phyloP scores from a whole-genome alignment of 352 stramenopile genomes.

The Aphanomyces astaci region DNA sequence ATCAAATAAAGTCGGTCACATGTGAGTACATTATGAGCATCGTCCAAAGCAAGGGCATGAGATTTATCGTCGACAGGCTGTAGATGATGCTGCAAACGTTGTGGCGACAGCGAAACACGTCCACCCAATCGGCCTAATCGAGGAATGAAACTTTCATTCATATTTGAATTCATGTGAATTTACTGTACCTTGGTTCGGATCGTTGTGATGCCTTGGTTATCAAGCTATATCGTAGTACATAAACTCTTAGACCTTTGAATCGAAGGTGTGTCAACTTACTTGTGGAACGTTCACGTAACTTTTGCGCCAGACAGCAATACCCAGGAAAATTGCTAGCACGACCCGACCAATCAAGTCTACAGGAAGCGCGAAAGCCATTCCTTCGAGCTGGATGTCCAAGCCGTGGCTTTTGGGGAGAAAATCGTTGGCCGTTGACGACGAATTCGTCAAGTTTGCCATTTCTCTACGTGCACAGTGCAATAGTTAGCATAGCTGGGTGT shows the following conservation, averaged over 20 bases:
- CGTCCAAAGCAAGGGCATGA: neutral
- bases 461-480: neutral
- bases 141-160: neutral
- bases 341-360: slow-evolving; percentile 4
- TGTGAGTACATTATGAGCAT: slow-evolving; percentile 1
- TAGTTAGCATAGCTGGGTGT: neutral
- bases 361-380: neutral
- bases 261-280: neutral
- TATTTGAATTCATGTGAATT: too few species aligned
- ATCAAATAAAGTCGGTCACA: too few species aligned
- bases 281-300: neutral
- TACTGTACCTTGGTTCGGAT: slow-evolving; percentile 4
- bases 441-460: neutral
- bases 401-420: neutral
- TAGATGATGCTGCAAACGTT: neutral
- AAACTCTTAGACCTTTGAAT: too few species aligned
- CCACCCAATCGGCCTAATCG: slow-evolving; percentile 11
- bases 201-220: slow-evolving; percentile 1
- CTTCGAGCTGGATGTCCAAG: neutral
- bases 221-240: too few species aligned
- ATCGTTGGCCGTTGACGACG: neutral
- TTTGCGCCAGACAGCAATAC: neutral
- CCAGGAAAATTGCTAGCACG: neutral
- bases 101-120: slow-evolving; percentile 1
- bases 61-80: neutral